These are phyloP conservation scores for Pseudodiploospora longispora DNA, from an alignment of 2,329 filamentous ascomycete genomes.

Conservation along the genomic window DNA sequence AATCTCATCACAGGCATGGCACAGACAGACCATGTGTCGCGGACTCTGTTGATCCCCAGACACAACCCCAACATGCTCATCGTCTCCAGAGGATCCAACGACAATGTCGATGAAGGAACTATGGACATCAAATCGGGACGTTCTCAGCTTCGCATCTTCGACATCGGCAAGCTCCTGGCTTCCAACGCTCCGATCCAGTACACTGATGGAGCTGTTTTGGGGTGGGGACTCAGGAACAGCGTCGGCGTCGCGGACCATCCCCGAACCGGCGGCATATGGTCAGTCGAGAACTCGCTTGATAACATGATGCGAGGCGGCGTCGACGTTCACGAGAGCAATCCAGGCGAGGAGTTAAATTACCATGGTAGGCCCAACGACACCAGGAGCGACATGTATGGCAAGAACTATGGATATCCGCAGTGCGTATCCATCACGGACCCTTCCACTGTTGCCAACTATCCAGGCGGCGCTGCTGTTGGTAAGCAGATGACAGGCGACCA, in stretches of 20 bases:
- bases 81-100: slow-evolving; percentile 52
- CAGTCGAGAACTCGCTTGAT: slow-evolving; percentile 61
- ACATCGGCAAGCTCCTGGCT: slow-evolving; percentile 21
- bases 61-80: slow-evolving; percentile 45
- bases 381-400: slow-evolving; percentile 17
- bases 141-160: slow-evolving; percentile 50
- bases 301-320: slow-evolving; percentile 43
- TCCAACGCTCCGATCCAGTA: slow-evolving; percentile 24
- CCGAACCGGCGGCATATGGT: slow-evolving; percentile 39
- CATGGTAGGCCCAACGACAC: slow-evolving; percentile 45
- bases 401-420: slow-evolving; percentile 56
- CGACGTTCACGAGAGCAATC: slow-evolving; percentile 58
- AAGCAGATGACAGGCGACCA: slow-evolving; percentile 17
- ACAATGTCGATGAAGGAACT: slow-evolving; percentile 48
- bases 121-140: slow-evolving; percentile 41
- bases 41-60: slow-evolving; percentile 52
- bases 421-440: slow-evolving; percentile 53
- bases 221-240: slow-evolving; percentile 63
- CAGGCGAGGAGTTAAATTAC: slow-evolving; percentile 65
- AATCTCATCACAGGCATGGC: slow-evolving; percentile 51
- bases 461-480: slow-evolving; percentile 18
- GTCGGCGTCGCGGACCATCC: slow-evolving; percentile 58
- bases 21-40: slow-evolving; percentile 50
- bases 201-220: slow-evolving; percentile 35
- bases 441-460: slow-evolving; percentile 21